Conservation (phyloP, 2,329 filamentous ascomycete genomes). For the Colletotrichum tabaci region DNA sequence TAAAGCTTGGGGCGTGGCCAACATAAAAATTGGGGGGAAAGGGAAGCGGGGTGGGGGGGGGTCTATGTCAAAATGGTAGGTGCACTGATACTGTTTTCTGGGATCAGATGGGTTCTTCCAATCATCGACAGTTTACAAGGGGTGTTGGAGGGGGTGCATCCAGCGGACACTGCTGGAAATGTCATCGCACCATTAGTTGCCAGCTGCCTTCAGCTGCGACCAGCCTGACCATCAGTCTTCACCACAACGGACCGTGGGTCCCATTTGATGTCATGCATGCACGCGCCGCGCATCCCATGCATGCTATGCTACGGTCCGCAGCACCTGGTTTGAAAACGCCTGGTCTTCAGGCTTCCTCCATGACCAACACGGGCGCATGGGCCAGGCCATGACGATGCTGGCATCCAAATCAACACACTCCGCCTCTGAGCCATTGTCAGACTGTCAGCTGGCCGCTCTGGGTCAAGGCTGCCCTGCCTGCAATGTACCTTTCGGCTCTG, state of each 20-base stretch:
- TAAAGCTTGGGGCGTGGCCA: conserved; percentile 40
- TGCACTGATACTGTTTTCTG: conserved; percentile 20
- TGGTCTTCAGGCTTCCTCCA: neutral
- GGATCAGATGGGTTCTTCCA: neutral
- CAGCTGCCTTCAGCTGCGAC: neutral
- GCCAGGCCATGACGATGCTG: conserved; percentile 17
- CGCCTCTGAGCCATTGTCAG: conserved; percentile 1
- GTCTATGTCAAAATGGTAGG: neutral
- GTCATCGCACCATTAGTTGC: neutral
- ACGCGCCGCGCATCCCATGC: neutral
- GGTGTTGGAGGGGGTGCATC: neutral
- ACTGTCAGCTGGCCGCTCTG: conserved; percentile 13
- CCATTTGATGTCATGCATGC: conserved; percentile 22
- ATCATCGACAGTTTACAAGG: conserved; percentile 3
- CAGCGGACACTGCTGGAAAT: neutral
- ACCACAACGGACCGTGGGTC: neutral
- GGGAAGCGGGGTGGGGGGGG: neutral
- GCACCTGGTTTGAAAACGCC: neutral
- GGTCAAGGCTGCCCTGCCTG: neutral
- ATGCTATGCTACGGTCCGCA: neutral
- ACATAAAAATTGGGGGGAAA: neutral
- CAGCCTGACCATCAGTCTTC: neutral
- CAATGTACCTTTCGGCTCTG: neutral
- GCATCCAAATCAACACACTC: neutral
- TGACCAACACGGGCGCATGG: neutral